Evolutionary conservation across 306 rosid species (phyloP).

Genomic region (Cucurbita pepo): DNA sequence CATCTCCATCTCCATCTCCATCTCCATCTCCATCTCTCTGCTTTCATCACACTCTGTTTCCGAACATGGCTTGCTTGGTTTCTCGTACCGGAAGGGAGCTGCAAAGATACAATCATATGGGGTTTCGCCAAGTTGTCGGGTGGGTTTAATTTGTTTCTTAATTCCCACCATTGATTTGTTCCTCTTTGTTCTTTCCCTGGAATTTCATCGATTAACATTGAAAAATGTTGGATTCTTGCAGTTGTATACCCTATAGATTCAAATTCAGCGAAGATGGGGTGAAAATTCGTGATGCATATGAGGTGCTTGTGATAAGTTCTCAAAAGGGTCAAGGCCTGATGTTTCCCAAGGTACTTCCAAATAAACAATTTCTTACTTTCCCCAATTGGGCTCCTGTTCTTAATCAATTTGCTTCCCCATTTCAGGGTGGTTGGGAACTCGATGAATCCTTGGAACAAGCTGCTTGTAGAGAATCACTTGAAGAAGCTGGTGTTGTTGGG

Average conservation of each 20-base stretch:
- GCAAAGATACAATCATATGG: slow-evolving; percentile 75
- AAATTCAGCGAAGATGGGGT: slow-evolving; percentile 31
- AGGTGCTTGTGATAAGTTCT: slow-evolving; percentile 77
- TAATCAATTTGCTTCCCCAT: too few species aligned
- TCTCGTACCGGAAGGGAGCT: slow-evolving; percentile 81
- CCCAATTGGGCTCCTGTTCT: neutral
- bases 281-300: slow-evolving; percentile 29
- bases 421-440: slow-evolving; percentile 93
- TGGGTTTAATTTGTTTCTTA: slow-evolving; percentile 2
- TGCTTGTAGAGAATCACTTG: slow-evolving; percentile 79
- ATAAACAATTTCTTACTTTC: neutral
- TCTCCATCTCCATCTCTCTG: neutral
- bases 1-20: neutral
- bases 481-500: slow-evolving; percentile 92
- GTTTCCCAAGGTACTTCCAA: slow-evolving; percentile 65
- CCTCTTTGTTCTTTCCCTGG: neutral
- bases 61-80: slow-evolving; percentile 48
- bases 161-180: neutral
- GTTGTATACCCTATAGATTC: slow-evolving; percentile 86
- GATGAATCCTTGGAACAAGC: slow-evolving; percentile 93
- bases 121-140: slow-evolving; percentile 98
- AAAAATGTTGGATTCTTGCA: slow-evolving; percentile 18
- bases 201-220: neutral
- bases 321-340: slow-evolving; percentile 64
- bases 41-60: neutral